Evolutionary conservation across 148 eudicot genomes (phyloP).

Genomic region (Spergularia marina): DNA sequence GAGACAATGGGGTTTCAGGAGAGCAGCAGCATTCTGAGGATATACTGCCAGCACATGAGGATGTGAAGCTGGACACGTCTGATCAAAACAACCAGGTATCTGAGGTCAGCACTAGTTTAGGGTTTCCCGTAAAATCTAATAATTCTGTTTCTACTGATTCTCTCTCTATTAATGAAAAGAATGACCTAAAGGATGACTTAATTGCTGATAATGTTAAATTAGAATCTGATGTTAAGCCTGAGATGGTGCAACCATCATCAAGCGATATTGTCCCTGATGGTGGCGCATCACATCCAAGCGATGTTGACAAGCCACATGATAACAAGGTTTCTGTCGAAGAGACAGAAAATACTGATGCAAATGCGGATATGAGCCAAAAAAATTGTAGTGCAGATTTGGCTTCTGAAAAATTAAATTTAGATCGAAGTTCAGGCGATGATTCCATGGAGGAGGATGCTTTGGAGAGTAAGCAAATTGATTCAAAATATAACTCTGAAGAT

Average conservation of each 20-base stretch:
- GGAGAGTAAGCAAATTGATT: constrained; percentile 70
- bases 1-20: constrained; percentile 21
- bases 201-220: constrained; percentile 93
- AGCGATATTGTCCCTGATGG: constrained; percentile 50
- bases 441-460: constrained; percentile 71
- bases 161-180: constrained; percentile 73
- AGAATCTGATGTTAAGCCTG: constrained; percentile 90
- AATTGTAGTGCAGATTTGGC: constrained; percentile 58
- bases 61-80: constrained; percentile 47
- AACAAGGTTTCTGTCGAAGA: constrained; percentile 56
- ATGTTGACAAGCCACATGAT: constrained; percentile 67
- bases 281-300: constrained; percentile 65
- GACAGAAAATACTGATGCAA: constrained; percentile 38
- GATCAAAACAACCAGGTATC: constrained; percentile 80
- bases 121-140: constrained; percentile 78
- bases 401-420: constrained; percentile 74
- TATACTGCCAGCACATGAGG: constrained; percentile 42
- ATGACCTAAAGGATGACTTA: constrained; percentile 82
- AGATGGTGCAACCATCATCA: constrained; percentile 76
- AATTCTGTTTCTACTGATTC: constrained; percentile 82
- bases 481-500: constrained; percentile 43
- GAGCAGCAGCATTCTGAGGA: constrained; percentile 37
- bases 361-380: constrained; percentile 58
- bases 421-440: constrained; percentile 83
- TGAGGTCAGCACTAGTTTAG: constrained; percentile 88